Base-by-base conservation (phyloP, 257 asterid genomes). In the Fraxinus americana region DNA sequence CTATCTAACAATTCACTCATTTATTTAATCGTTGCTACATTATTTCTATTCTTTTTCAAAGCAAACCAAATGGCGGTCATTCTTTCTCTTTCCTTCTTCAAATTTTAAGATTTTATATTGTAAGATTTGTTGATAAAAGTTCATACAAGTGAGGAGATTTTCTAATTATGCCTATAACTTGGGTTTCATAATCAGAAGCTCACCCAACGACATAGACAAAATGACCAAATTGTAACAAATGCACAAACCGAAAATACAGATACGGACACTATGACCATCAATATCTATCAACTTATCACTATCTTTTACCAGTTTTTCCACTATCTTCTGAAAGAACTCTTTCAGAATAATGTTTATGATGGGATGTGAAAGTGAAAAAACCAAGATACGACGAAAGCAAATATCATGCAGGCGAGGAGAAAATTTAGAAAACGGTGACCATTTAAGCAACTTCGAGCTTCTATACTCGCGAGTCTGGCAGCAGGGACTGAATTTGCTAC, bases 401-500 rank as follows among this genome's bases (percentile, higher is more conserved):
- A 41, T 8, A 43, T 63, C 75, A 71, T 21, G 35, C 75, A 41
- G 17, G 75, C 63, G 14, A 71, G 75, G 61, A 71, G 75, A 50
- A 71, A 71, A 23, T 71, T 43, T 5, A 71, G 36, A 36, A 43
- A 39, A 41, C 75, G 75, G 35, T 71, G 75, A 12, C 75, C 75
- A 41, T 71, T 71, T 29, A 71, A 13, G 61, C 75, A 71, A 21
- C 87, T 85, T 65, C 89, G 83, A 12, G 85, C 73, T 29, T 88
- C 91, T 27, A 78, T 27, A 23, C 78, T 43, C 1, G 85, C 41
- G 0, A 84, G 54, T n/a, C 43, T 35, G 10, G 78, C 71, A 34
- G 71, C 84, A 2, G 80, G 13, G 17, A 87, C 75, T 57, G 83
- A 5, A 67, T 68, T 73, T 5, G 81, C 80, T 13, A 86, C 76